Evolutionary conservation across 805 yeast genomes (phyloP).

Genomic region (Tetrapisispora phaffii): DNA sequence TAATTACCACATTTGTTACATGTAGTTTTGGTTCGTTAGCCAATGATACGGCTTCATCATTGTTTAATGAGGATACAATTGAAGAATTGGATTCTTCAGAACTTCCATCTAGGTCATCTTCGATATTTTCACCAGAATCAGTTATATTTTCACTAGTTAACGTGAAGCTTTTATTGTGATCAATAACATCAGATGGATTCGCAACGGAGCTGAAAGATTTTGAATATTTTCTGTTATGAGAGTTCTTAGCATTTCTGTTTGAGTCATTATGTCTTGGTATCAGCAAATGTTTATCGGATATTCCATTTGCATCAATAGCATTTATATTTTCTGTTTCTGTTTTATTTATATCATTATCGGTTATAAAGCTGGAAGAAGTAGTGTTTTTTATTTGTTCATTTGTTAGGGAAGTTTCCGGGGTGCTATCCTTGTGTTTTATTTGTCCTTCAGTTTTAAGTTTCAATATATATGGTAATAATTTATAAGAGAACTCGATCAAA

Average conservation of each 20-base stretch:
- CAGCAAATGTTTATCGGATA: too few species aligned
- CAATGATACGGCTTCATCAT: background rate
- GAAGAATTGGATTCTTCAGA: background rate
- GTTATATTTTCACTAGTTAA: conserved; percentile 22
- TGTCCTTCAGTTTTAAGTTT: conserved; percentile 26
- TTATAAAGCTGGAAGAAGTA: background rate
- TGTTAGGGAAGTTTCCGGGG: background rate
- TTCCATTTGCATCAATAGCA: background rate
- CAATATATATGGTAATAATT: conserved; percentile 51
- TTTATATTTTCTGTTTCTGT: background rate
- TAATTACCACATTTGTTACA: background rate
- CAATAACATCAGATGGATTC: conserved; percentile 26
- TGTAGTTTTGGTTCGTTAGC: background rate
- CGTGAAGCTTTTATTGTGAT: conserved; percentile 13
- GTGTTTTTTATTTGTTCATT: background rate
- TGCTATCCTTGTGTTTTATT: background rate
- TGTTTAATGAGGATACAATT: background rate
- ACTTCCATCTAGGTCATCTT: conserved; percentile 17
- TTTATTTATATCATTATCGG: background rate
- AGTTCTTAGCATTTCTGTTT: conserved; percentile 6
- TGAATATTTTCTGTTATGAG: conserved; percentile 24
- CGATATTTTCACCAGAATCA: conserved; percentile 27
- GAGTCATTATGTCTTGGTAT: background rate
- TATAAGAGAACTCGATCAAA: conserved; percentile 75
- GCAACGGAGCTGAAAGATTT: conserved; percentile 26